A percentile compares a stretch with the other conserved stretches of the same genome.
These are phyloP conservation scores for Solanum chmielewskii DNA, from an alignment of 257 asterid genomes.

Conservation along the genomic window DNA sequence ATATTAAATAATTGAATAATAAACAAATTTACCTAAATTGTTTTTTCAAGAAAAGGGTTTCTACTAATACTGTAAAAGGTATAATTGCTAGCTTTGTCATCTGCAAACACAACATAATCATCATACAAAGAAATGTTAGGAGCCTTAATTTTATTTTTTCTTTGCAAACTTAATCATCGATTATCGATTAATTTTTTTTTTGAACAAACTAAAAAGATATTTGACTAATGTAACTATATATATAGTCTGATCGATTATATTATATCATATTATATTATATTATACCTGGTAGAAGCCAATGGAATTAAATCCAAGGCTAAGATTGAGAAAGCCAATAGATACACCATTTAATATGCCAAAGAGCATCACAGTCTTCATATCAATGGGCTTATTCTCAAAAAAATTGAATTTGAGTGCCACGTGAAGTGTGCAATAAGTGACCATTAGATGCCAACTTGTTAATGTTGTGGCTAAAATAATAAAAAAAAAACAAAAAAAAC, in stretches of 20 bases:
- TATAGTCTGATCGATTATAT: background rate
- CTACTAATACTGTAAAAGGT: slow-evolving; percentile 80
- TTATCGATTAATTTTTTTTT: background rate
- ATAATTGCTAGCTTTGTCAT: slow-evolving; percentile 94
- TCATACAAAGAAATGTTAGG: background rate
- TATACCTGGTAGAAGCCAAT: slow-evolving; percentile 86
- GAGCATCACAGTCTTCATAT: slow-evolving; percentile 46
- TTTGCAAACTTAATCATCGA: background rate
- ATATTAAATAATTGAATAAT: background rate
- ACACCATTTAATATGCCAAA: slow-evolving; percentile 78
- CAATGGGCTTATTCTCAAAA: slow-evolving; percentile 70
- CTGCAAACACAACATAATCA: slow-evolving; percentile 17
- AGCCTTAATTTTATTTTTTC: background rate
- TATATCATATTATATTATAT: no score
- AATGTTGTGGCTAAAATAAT: slow-evolving; percentile 68
- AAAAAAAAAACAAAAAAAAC: background rate
- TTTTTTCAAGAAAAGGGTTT: slow-evolving; percentile 66
- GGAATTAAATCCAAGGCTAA: slow-evolving; percentile 87
- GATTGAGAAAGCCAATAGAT: slow-evolving; percentile 83
- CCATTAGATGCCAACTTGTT: slow-evolving; percentile 95
- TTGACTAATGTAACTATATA: background rate
- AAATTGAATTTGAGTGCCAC: slow-evolving; percentile 60
- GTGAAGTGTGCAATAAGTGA: slow-evolving; percentile 79
- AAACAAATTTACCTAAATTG: slow-evolving; percentile 51
- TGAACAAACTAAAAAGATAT: background rate